These are phyloP conservation scores for Saccharomyces hybrid DNA, from an alignment of 1,139 yeast genomes.

Conservation along the genomic window DNA sequence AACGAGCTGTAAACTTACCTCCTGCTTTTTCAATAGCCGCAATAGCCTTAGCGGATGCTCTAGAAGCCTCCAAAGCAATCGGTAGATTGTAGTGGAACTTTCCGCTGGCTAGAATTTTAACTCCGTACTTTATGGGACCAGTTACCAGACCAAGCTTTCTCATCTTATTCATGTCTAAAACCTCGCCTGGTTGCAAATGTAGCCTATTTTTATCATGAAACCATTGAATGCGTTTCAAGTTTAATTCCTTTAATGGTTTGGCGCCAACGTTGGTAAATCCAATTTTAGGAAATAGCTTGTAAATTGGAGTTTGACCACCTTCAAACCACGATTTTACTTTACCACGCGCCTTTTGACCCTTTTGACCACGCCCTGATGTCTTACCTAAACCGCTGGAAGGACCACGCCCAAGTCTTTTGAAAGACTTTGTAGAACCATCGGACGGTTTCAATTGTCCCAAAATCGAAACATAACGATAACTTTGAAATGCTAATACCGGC, in stretches of 20 bases:
- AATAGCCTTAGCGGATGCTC: constrained; percentile 71
- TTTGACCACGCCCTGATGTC: constrained; percentile 95
- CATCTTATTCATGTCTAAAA: constrained; percentile 56
- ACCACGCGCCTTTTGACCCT: constrained; percentile 96
- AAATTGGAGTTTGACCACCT: constrained; percentile 98
- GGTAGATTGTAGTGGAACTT: constrained; percentile 49
- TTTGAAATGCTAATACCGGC: neutral
- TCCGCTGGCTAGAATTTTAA: constrained; percentile 70
- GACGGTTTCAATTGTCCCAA: constrained; percentile 33
- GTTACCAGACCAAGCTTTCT: constrained; percentile 62
- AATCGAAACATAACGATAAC: constrained; percentile 28
- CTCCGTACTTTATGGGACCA: constrained; percentile 70
- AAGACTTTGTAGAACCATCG: constrained; percentile 34
- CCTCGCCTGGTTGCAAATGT: constrained; percentile 53
- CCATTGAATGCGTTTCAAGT: constrained; percentile 50
- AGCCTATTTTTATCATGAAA: constrained; percentile 65
- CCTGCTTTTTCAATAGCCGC: constrained; percentile 63
- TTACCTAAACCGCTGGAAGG: constrained; percentile 91
- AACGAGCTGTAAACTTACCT: constrained; percentile 65
- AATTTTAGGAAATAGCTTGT: constrained; percentile 79
- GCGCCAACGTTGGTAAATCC: constrained; percentile 67
- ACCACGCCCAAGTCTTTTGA: constrained; percentile 89
- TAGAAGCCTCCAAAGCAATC: constrained; percentile 69
- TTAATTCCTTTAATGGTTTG: constrained; percentile 44
- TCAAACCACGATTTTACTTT: constrained; percentile 90